Evolutionary conservation across 495 filamentous ascomycete species (phyloP).

Genomic region (Pseudomonodictys pantanalensis): DNA sequence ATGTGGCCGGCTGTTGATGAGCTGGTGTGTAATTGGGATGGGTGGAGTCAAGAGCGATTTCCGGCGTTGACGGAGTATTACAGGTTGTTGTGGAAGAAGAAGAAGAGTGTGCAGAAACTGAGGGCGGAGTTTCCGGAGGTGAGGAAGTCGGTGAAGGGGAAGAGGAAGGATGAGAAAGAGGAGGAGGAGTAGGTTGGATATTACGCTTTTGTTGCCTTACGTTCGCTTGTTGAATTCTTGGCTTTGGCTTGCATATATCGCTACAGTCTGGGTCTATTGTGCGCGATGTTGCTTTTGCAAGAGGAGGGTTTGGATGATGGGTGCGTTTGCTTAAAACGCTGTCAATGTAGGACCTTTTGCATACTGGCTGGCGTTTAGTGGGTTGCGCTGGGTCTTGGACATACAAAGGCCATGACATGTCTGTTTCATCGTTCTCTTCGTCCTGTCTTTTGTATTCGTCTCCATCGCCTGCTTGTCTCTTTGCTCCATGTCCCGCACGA

Average conservation of each 20-base stretch:
- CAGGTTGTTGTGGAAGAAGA: conserved; percentile 28
- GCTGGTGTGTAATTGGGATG: conserved; percentile 43
- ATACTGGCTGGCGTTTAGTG: neutral
- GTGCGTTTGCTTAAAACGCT: too few species aligned
- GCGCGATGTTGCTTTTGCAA: too few species aligned
- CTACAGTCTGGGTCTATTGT: neutral
- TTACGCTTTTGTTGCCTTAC: neutral
- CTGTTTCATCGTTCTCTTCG: too few species aligned
- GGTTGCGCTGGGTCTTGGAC: too few species aligned
- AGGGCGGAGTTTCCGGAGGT: conserved; percentile 5
- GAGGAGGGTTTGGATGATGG: too few species aligned
- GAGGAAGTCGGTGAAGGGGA: neutral
- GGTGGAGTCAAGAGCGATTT: conserved; percentile 21
- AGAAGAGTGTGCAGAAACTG: conserved; percentile 15
- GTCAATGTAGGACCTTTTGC: too few species aligned
- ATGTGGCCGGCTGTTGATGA: conserved; percentile 69
- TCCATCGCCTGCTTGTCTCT: too few species aligned
- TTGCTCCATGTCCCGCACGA: too few species aligned
- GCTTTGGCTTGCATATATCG: neutral
- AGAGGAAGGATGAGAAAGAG: neutral
- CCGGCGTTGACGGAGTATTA: conserved; percentile 29
- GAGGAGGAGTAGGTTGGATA: conserved; percentile 9
- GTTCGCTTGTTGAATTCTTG: neutral
- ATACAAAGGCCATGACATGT: too few species aligned
- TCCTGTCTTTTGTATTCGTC: too few species aligned